Base-by-base conservation (phyloP, 495 filamentous ascomycete genomes). In the Penicillium daleae region DNA sequence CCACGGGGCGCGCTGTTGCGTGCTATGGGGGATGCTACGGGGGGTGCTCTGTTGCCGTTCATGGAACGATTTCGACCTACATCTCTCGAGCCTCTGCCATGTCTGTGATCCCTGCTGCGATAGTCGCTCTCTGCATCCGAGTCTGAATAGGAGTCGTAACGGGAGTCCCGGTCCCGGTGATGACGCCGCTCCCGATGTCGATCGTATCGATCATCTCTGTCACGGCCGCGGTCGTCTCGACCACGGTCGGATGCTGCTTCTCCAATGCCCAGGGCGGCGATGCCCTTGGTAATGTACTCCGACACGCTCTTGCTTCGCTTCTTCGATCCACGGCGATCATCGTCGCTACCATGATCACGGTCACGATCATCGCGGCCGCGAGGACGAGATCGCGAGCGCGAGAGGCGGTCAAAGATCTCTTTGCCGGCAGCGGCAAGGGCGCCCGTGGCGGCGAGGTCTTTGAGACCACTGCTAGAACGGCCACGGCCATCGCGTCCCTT, bases 351-450 rank as follows among this genome's bases (percentile, higher is more conserved):
- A 2, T 31, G 51, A 35, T 68, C 72, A 2, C 51, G 51, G 52
- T 48, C 53, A 29, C 68, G 72, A n/a, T 85, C 80, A 37, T 75
- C 76, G 39, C 83, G 80, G 42, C 72, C 74, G n/a, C 78, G 81
- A 46, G 73, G 76, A 40, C 85, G 80, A 33, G 90, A 92, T 65
- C 86, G 85, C 55, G 86, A 89, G 55, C 85, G 87, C 7, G 70
- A 72, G 57, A 82, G 74, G 59, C 83, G 84, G 59, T 92, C 86
- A 66, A 86, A 85, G 59, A 92, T 78, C 62, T 92, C 90, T 76
- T 97, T 97, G 54, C 87, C 92, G 4, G 87, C 91, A 29, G 92
- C 81, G 26, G 91, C 90, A n/a, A 90, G 82, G 17, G 92, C 76
- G 17, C 91, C 92, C 17, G 87, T 87, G 2, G 90, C 87, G 29